These are phyloP conservation scores for Avena sativa DNA, from an alignment of 176 grass and related monocot genomes.

Conservation along the genomic window DNA sequence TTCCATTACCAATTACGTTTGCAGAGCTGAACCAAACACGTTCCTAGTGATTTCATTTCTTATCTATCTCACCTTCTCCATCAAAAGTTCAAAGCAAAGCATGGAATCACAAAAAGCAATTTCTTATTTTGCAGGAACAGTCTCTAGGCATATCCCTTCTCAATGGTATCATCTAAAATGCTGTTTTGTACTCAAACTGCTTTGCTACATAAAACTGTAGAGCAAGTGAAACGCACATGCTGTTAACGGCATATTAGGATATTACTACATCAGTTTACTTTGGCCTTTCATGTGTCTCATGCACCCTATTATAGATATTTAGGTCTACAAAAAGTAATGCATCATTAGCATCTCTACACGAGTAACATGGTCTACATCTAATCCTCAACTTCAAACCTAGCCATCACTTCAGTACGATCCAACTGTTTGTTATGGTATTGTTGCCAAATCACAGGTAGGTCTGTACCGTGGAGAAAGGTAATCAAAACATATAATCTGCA, in stretches of 20 bases:
- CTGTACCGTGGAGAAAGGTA: neutral
- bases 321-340: slow-evolving; percentile 1
- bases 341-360: neutral
- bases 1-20: too few relatives aligned
- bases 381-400: slow-evolving; percentile 16
- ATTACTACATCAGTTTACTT: neutral
- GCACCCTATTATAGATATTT: slow-evolving; percentile 5
- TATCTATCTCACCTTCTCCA: slow-evolving; percentile 5
- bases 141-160: slow-evolving; percentile 2
- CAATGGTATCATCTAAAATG: slow-evolving; percentile 12
- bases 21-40: too few relatives aligned
- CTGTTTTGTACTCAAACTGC: neutral
- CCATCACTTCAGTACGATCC: too few relatives aligned
- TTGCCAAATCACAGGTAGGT: neutral
- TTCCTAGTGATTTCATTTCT: neutral
- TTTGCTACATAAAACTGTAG: slow-evolving; percentile 17
- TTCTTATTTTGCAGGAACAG: slow-evolving; percentile 5
- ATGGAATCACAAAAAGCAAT: neutral
- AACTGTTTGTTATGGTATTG: neutral
- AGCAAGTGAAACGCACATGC: neutral
- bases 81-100: slow-evolving; percentile 2
- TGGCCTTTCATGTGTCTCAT: neutral
- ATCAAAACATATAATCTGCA: neutral
- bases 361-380: slow-evolving; percentile 8
- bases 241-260: slow-evolving; percentile 15